Conservation (phyloP, 2,329 filamentous ascomycete species). For the Calcarisporium arbuscula region DNA sequence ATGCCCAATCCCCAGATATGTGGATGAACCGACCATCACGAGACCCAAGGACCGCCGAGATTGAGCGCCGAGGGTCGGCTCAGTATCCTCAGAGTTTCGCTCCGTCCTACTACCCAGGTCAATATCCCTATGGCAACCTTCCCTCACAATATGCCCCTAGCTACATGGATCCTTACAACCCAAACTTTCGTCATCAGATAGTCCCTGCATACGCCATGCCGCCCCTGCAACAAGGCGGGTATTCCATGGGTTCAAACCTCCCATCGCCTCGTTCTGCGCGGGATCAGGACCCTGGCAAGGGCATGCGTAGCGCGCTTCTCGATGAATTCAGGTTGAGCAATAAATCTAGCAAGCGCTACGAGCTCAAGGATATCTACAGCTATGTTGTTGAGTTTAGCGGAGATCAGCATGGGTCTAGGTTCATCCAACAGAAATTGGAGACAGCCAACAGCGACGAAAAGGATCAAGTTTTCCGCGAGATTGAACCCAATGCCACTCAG, state of each 20-base stretch:
- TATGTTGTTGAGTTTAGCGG: conserved; percentile 92
- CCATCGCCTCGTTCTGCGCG: conserved; percentile 33
- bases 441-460: conserved; percentile 95
- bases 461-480: conserved; percentile 81
- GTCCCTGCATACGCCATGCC: conserved; percentile 25
- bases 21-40: conserved; percentile 32
- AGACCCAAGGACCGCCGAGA: conserved; percentile 28
- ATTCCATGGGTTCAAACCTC: conserved; percentile 19
- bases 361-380: conserved; percentile 82
- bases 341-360: conserved; percentile 67
- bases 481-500: conserved; percentile 75
- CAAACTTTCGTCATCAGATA: conserved; percentile 27
- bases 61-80: conserved; percentile 29
- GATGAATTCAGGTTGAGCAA: conserved; percentile 73
- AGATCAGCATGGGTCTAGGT: conserved; percentile 90
- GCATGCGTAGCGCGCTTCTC: conserved; percentile 63
- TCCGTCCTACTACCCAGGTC: conserved; percentile 25
- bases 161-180: conserved; percentile 31
- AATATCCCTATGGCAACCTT: conserved; percentile 23
- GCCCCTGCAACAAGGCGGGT: too few relatives aligned
- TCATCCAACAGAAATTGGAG: conserved; percentile 90
- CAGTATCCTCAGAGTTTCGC: conserved; percentile 24
- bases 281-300: conserved; percentile 53
- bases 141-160: conserved; percentile 26
- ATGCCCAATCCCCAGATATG: conserved; percentile 24